Evolutionary conservation across 1,284 basidiomycete species (phyloP), one percentile per base, ranked within the genome.

Genomic region (Trichosporon ovoides): DNA sequence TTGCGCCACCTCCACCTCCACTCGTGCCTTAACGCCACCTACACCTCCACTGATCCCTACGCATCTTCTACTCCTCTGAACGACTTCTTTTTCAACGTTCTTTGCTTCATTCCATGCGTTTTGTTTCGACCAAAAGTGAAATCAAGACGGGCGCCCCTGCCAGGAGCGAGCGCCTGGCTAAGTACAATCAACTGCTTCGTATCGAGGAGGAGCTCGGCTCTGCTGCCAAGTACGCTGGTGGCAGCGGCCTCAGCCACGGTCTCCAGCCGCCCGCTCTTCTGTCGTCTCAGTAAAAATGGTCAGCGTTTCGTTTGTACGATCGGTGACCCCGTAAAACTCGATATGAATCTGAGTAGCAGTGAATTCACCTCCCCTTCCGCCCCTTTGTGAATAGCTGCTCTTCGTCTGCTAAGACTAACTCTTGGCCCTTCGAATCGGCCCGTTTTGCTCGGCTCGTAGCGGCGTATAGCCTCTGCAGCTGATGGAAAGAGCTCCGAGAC

Each of bases 181-280:
- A 76, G 66, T 80, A 93, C 84, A 93, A 93, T 77, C 83, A 86
- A 62, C 82, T 94, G 52, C 83, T 94, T 76, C 88, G 90, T 70
- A 94, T 94, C 62, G 91, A 94, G 88, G 90, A 89, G 80, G 88
- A 92, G 78, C 82, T 93, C 67, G 79, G 71, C 54, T 69, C 68
- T 63, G 73, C 84, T 67, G 84, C 83, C 38, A 82, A 81, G 66
- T 94, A 82, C 73, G 91, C 91, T 62, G 90, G 87, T 61, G 84
- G 82, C 68, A 84, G 83, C 77, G 92, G 91, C 60, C 80, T 95
- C 68, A 87, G 90, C 65, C 84, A 84, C 63, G 91, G 91, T 61
- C 76, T 78, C 64, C 84, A 79, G 28, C 74, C 87, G 60, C 91
- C 91, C 55, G 86, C 85, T 60, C 81, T 94, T 67, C 74, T 76